Base-by-base conservation (phyloP, 306 rosid species). In the Lupinus albus region DNA sequence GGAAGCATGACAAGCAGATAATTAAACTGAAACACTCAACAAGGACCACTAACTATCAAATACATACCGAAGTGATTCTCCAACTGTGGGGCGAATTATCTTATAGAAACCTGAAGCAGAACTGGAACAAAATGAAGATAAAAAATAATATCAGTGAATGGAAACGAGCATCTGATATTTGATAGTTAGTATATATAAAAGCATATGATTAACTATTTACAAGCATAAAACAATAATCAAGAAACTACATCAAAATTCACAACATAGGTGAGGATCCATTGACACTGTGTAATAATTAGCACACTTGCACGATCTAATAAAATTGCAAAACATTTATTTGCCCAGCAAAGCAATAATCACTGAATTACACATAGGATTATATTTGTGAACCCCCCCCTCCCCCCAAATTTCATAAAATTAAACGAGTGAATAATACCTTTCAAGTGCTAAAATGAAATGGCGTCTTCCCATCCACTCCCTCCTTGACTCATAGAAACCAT, bases 381-480 rank as follows among this genome's bases (percentile, higher is more conserved):
- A 3, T 8, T 41, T 11, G 46, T 41, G 46, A 41, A 41, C n/a
- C 5, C 6, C 38, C 38, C 5, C 5, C 6, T 8, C 38, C 5
- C 8, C 5, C 38, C 8, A 6, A 33, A 33, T 33, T 33, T 33
- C 38, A 33, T 11, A 41, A 41, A 41, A 9, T 11, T 9, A 41
- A 41, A 41, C 4, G 11, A 41, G 46, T 13, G 36, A 54, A 53
- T 4, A 13, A 57, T 83, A 90, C 99, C 99, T 84, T 78, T 93
- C 97, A 82, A 88, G 88, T 9, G 96, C 95, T 75, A 93, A 84
- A 76, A 85, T 83, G 87, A 86, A 82, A 76, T 93, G 99, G 32
- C 90, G 88, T 78, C 82, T 88, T 50, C 99, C 97, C 80, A 90
- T 60, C 99, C 99, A 93, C 68, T 93, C 97, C 87, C 97, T 82